Evolutionary conservation across 2,329 filamentous ascomycete genomes (phyloP), one percentile per base, ranked within the genome.

Genomic region (Aspergillus luchuensis): DNA sequence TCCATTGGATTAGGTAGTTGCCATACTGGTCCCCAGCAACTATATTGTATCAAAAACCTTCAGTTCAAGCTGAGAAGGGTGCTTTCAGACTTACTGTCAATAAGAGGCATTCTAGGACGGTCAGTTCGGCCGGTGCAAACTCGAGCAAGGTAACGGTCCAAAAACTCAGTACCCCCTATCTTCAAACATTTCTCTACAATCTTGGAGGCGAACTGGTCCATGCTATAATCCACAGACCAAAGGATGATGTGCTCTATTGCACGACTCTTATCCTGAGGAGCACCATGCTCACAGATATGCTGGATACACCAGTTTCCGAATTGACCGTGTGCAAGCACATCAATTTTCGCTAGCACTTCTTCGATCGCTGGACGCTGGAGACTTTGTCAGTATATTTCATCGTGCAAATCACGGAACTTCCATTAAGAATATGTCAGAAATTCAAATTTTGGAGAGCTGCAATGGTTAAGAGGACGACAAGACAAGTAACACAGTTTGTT

Each of bases 281-380:
- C 90, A 54, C 96, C 94, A 74, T 99, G 95, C 77, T 99, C 95
- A 78, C 95, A 99, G 70, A 99, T 92, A 78, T 99, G 95, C 79
- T 99, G 95, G 71, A 99, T 98, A 80, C 95, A 99, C 95, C 95
- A 99, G 76, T 99, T 99, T 58, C 95, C 95, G 74, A 99, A 99
- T 75, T 99, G 95, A 25, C 95, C 95, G 75, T 97, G 94, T 61
- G 95, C 91, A 71, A 99, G 92, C 63, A 97, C 91, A 78, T 99
- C 92, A 69, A 99, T 97, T 74, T 95, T 97, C 62, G 86, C 87
- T 59, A 99, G 86, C 41, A 99, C 95, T 77, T 99, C 95, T 76
- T 97, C 93, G 72, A 99, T 96, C 73, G 95, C 97, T 49, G 93
- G 93, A 62, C 96, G 92, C 93, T 96, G 67, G n/a, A 64, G 4